Percentiles rank a stretch among this genome's conserved stretches.
Conservation (phyloP, 306 rosid genomes). For the Vigna reflexopilosa region DNA sequence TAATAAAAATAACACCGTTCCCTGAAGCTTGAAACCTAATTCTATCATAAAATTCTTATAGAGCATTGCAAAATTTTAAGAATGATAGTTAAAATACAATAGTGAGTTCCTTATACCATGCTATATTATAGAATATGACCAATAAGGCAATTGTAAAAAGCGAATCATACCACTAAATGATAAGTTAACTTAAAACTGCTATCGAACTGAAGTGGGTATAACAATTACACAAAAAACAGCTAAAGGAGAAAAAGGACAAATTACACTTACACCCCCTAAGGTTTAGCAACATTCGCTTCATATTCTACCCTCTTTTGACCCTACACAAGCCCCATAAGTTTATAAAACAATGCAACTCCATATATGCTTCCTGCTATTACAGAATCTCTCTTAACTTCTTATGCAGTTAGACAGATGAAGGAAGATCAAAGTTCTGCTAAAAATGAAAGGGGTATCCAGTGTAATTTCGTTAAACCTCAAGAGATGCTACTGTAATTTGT, state of each 20-base stretch:
- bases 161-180: background rate
- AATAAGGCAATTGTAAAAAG: slow-evolving; percentile 11
- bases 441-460: background rate
- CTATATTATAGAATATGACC: background rate
- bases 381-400: background rate
- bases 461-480: slow-evolving; percentile 2
- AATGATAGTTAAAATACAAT: slow-evolving; percentile 13
- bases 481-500: background rate
- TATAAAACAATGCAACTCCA: background rate
- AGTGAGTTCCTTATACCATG: background rate
- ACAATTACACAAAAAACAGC: slow-evolving; percentile 17
- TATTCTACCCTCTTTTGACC: background rate
- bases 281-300: background rate
- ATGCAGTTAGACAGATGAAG: background rate
- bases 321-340: background rate
- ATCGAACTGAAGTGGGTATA: background rate
- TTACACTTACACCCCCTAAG: background rate
- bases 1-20: slow-evolving; percentile 17
- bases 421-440: background rate
- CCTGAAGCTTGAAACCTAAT: slow-evolving; percentile 13
- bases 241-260: slow-evolving; percentile 6
- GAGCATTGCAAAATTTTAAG: slow-evolving; percentile 13
- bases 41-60: slow-evolving; percentile 14
- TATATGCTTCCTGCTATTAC: background rate
- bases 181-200: slow-evolving; percentile 31